Evolutionary conservation across 2,329 filamentous ascomycete species (phyloP), one percentile per base, ranked within the genome.

Genomic region (Scedosporium boydii): DNA sequence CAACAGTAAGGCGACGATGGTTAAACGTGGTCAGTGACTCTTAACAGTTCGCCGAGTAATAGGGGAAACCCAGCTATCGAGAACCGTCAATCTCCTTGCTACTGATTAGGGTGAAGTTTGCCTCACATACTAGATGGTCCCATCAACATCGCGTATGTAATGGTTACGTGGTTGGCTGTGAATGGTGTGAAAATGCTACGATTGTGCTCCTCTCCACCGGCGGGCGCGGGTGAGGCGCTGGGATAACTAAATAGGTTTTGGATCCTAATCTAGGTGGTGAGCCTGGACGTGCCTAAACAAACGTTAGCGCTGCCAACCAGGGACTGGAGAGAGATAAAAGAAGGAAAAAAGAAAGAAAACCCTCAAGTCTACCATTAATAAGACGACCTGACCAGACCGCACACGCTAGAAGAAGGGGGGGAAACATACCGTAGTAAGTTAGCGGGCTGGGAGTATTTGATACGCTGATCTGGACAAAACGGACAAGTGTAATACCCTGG

Each of bases 401-500:
- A 34, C 6, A 34, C 3, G 7, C 29, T 34, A 34, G 29, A 34
- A 34, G 29, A 34, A 34, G 29, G 29, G 29, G 29, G 29, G 29
- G 29, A 34, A 59, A 72, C 82, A 67, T 80, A 96, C 91, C 93
- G 87, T 78, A 97, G 93, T 63, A 99, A 77, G 78, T 98, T 98
- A 74, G 98, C 95, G 38, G 95, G 95, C 68, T 95, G 82, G 4
- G n/a, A n/a, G n/a, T n/a, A n/a, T n/a, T n/a, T n/a, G n/a, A n/a
- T n/a, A n/a, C n/a, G n/a, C n/a, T n/a, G n/a, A n/a, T n/a, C n/a
- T n/a, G n/a, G n/a, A n/a, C 95, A 99, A 71, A 97, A 98, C 0
- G 95, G 95, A 73, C 95, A 99, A 38, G n/a, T n/a, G n/a, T 96
- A 87, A 70, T 98, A 99, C 64, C 93, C 93, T 1, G 95, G 95